Evolutionary conservation across 495 filamentous ascomycete species (phyloP), one percentile per base, ranked within the genome.

Genomic region (Penicillium odoratum): DNA sequence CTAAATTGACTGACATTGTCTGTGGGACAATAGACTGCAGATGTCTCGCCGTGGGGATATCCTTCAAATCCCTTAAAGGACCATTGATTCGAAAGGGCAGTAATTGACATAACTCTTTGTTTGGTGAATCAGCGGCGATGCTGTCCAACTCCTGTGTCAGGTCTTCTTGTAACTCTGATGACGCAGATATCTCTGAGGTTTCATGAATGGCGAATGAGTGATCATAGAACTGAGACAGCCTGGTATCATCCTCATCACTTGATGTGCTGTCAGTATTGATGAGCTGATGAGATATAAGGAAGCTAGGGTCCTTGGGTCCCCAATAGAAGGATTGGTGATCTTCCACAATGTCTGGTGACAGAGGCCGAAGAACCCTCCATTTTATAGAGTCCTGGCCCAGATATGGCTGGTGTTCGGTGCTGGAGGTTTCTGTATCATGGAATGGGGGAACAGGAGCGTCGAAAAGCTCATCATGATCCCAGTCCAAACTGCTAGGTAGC

Each of bases 1-100:
- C 80, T 9, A 96, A 64, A 63, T 91, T 91, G 51, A 92, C 82
- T 2, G 79, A 85, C 77, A 91, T 86, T 4, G 92, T 96, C 69
- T 92, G 88, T 1, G 92, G 92, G 28, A 75, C 73, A 53, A 96
- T 90, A 3, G 82, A 83, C 10, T 72, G 65, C 2, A 98, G 72
- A 67, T 91, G 81, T n/a, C 63, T 64, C 0, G 88, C 85, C 21
- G 76, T 83, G 5, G 93, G 93, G 30, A 98, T 75, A 60, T 85
- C 80, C 49, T 81, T 78, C 26, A 98, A 77, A 63, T 90, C 76
- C 34, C 72, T 84, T n/a, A 94, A 67, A 11, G 47, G 52, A 10
- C 73, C 69, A 29, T 63, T 61, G 2, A 68, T 67, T 3, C 61
- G 61, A 13, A 69, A 51, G 9, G 56, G 38, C 34, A 56, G 48